A percentile compares a stretch with the other conserved stretches of the same genome.
phyloP scores from a whole-genome alignment of 768 basidiomycete species.

The Russula griseocarnosa region DNA sequence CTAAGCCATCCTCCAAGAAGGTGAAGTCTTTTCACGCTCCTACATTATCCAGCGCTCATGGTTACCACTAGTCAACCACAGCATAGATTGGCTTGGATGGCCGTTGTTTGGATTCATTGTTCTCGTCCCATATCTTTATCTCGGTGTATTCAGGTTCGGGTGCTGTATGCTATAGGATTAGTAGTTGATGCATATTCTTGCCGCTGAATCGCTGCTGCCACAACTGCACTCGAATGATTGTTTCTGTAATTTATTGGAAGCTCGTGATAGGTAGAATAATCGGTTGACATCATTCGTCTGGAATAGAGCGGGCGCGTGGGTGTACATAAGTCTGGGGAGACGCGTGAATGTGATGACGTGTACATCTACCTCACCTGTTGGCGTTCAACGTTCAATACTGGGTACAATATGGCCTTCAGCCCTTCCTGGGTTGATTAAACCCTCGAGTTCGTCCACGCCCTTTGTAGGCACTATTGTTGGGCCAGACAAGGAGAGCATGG shows the following conservation, averaged over 20 bases:
- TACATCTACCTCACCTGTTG: not conserved
- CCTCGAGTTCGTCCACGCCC: not conserved
- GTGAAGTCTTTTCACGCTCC: not conserved
- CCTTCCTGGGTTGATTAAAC: not conserved
- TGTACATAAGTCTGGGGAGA: not conserved
- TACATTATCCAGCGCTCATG: not conserved
- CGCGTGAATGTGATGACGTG: not conserved
- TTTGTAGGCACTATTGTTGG: no score
- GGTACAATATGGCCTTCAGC: not conserved
- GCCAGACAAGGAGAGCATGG: not conserved
- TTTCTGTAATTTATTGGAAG: constrained; percentile 20
- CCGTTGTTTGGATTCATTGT: constrained; percentile 1
- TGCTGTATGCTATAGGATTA: constrained; percentile 30
- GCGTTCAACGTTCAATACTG: not conserved
- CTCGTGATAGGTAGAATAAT: not conserved
- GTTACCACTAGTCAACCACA: constrained; percentile 5
- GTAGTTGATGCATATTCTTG: constrained; percentile 17
- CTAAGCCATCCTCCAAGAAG: constrained; percentile 22
- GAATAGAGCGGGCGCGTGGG: not conserved
- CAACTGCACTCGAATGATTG: not conserved
- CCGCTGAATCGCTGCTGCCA: constrained; percentile 1
- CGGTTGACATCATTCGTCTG: not conserved
- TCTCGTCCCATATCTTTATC: constrained; percentile 24
- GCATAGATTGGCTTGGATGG: constrained; percentile 9
- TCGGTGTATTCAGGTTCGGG: constrained; percentile 23